Percentiles rank a stretch among this genome's conserved stretches.
These are phyloP conservation scores for Penicillium polonicum DNA, from an alignment of 2,329 filamentous ascomycete species.

Conservation along the genomic window DNA sequence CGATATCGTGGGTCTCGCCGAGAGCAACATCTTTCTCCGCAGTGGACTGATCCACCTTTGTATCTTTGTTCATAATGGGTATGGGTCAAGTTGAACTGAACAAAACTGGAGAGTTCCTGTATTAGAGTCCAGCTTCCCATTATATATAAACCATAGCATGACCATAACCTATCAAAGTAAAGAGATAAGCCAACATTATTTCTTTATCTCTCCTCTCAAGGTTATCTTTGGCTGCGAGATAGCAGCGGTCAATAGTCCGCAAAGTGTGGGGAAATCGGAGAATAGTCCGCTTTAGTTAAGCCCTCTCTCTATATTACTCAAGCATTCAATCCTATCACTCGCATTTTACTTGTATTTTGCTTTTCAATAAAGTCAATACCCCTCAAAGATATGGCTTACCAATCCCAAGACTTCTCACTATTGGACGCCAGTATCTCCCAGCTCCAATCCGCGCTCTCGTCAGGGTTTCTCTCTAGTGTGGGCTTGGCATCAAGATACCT, in stretches of 20 bases:
- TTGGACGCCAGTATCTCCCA: conserved; percentile 52
- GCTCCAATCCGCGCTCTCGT: conserved; percentile 44
- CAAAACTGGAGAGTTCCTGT: not conserved
- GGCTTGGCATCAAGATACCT: conserved; percentile 50
- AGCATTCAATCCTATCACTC: not conserved
- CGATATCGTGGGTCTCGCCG: conserved; percentile 41
- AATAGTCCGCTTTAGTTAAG: not conserved
- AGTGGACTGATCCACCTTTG: conserved; percentile 15
- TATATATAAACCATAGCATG: not conserved
- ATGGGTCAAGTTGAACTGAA: not conserved
- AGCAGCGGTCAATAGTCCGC: conserved; percentile 6
- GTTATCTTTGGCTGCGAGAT: conserved; percentile 1
- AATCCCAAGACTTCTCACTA: conserved; percentile 27
- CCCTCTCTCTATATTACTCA: not conserved
- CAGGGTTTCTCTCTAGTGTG: conserved; percentile 45
- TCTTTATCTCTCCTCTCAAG: not conserved
- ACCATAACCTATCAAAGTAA: conserved; percentile 7
- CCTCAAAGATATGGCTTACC: conserved; percentile 10
- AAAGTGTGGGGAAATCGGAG: conserved; percentile 5
- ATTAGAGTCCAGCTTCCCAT: not conserved
- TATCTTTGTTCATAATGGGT: conserved; percentile 12
- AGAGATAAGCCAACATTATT: conserved; percentile 12
- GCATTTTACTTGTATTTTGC: not conserved
- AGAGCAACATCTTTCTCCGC: conserved; percentile 24
- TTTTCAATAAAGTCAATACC: not conserved